Evolutionary conservation across 768 basidiomycete genomes (phyloP).

Genomic region (Russula vinacea): DNA sequence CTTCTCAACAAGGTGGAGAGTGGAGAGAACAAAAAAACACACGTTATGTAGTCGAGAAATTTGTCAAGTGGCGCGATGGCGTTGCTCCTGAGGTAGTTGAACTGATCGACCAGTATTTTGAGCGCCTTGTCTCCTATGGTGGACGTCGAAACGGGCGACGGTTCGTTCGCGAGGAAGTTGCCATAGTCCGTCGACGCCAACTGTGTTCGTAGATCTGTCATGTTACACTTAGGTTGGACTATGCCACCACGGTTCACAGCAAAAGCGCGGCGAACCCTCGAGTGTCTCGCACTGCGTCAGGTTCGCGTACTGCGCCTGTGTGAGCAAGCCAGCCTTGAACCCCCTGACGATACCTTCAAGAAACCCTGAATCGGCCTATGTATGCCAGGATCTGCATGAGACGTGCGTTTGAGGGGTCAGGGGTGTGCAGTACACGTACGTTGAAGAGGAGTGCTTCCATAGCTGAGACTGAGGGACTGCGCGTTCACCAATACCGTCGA

Average conservation of each 20-base stretch:
- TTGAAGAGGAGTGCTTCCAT: constrained; percentile 94
- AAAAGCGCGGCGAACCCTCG: constrained; percentile 59
- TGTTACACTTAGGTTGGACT: not conserved
- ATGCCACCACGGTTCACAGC: not conserved
- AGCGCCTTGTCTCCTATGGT: constrained; percentile 98
- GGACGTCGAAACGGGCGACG: constrained; percentile 86
- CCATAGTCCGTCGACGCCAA: constrained; percentile 96
- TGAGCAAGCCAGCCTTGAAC: constrained; percentile 90
- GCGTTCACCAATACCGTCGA: not conserved
- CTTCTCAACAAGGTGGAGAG: not conserved
- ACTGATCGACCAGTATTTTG: constrained; percentile 92
- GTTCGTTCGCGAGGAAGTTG: constrained; percentile 96
- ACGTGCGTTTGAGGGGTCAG: constrained; percentile 28
- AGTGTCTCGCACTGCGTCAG: constrained; percentile 96
- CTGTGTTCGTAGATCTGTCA: constrained; percentile 88
- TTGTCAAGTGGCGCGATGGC: constrained; percentile 86
- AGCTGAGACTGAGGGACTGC: not conserved
- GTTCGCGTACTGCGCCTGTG: constrained; percentile 86
- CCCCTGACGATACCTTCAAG: constrained; percentile 84
- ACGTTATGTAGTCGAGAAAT: constrained; percentile 99
- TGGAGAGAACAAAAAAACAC: constrained; percentile 37
- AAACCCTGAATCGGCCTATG: constrained; percentile 68
- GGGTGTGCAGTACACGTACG: constrained; percentile 43
- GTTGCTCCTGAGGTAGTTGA: constrained; percentile 89
- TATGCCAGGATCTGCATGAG: constrained; percentile 31